Percentiles rank a stretch among this genome's conserved stretches.
Conservation (phyloP, 768 basidiomycete genomes). For the Mycena leptocephala region DNA sequence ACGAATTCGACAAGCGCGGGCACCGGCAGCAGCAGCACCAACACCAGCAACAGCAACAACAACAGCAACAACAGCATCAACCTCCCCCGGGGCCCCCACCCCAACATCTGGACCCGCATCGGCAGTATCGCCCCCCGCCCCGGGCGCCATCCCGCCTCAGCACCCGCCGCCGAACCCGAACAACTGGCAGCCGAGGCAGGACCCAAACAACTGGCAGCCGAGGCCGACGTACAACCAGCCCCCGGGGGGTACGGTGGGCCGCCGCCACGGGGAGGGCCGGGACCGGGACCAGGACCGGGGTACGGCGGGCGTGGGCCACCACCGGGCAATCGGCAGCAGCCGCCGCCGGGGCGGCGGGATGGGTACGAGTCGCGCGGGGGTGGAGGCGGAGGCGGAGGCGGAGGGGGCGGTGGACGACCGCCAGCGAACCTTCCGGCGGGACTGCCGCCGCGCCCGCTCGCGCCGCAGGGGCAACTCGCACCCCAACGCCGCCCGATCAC, state of each 20-base stretch:
- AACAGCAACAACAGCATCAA: constrained; percentile 41
- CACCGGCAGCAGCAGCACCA: constrained; percentile 61
- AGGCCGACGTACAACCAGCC: not conserved
- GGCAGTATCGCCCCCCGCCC: constrained; percentile 28
- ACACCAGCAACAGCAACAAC: constrained; percentile 27
- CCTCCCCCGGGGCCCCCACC: not conserved
- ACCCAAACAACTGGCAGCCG: not conserved
- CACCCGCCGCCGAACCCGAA: constrained; percentile 16
- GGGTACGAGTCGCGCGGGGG: constrained; percentile 1
- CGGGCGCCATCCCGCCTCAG: constrained; percentile 3
- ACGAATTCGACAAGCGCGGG: constrained; percentile 86
- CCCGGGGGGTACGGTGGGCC: not conserved
- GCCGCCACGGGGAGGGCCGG: not conserved
- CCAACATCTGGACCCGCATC: constrained; percentile 10
- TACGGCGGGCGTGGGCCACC: not conserved
- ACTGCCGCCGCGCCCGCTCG: constrained; percentile 23
- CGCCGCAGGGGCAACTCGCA: constrained; percentile 22
- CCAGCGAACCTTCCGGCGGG: constrained; percentile 15
- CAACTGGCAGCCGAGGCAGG: not conserved
- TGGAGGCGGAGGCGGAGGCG: not conserved
- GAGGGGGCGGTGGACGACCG: not conserved
- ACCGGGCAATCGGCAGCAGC: not conserved
- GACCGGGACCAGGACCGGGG: not conserved
- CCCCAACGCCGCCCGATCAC: not conserved
- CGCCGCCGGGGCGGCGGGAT: constrained; percentile 1